Evolutionary conservation across 495 filamentous ascomycete species (phyloP).

Genomic region (Amphirosellinia nigrospora): DNA sequence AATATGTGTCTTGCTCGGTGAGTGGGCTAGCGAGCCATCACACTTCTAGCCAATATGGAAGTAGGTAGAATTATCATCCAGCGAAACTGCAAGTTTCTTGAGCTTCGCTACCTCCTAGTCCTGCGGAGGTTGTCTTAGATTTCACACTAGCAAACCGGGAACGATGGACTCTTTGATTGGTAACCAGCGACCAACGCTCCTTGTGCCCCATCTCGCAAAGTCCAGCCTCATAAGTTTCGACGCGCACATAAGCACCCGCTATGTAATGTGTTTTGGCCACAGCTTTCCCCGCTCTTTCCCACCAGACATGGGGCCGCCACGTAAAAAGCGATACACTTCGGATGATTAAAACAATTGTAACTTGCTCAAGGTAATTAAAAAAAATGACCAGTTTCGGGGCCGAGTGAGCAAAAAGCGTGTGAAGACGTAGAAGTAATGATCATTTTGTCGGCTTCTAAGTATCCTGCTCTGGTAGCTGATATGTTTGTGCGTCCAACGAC

Average conservation of each 20-base stretch:
- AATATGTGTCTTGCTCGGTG: background rate
- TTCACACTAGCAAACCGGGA: background rate
- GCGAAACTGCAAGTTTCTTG: background rate
- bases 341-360: conserved; percentile 1
- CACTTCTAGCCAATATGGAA: background rate
- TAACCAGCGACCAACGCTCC: background rate
- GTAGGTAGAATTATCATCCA: background rate
- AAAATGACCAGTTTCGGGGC: background rate
- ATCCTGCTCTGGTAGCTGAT: background rate
- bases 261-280: conserved; percentile 8
- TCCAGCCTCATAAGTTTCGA: conserved; percentile 5
- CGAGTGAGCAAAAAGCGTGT: background rate
- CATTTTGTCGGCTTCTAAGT: background rate
- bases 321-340: conserved; percentile 1
- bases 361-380: background rate
- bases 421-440: background rate
- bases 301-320: background rate
- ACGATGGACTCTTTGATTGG: background rate
- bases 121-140: background rate
- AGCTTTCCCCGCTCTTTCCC: background rate
- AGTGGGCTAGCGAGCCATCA: background rate
- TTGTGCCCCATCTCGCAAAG: conserved; percentile 12
- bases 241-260: background rate
- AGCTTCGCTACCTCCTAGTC: background rate
- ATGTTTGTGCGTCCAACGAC: background rate